Base-by-base conservation (phyloP, 1,139 yeast genomes). In the Taphrina sp. region DNA sequence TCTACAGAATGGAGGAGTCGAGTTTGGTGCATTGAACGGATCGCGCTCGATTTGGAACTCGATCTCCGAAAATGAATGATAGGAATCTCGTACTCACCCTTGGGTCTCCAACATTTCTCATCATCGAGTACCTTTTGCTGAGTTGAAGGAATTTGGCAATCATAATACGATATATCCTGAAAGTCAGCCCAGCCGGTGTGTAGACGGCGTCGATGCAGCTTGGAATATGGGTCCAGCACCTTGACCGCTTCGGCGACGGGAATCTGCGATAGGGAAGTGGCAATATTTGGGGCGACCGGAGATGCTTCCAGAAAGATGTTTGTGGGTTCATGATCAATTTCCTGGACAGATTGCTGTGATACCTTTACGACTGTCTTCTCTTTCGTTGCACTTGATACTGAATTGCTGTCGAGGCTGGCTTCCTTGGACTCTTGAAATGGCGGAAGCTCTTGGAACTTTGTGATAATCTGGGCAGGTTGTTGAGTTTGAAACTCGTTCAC, bases 131-230 rank as follows among this genome's bases (percentile, higher is more conserved):
- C 17, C 5, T 16, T 42, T 16, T 29, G 33, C 39, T 49, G 54
- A 20, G 36, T 26, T 5, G 28, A 22, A 2, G 54, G 54, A 3
- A 49, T 24, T n/a, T 23, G 37, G 7, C 38, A 38, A 14, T 49
- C 54, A 23, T 49, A 38, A 19, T 39, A 49, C 3, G 46, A 39
- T 34, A 49, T 19, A 23, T 49, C 54, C 4, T 31, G 38, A 16
- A 49, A 49, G 20, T 39, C 54, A 14, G 34, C 45, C 54, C 54
- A 49, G 26, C 54, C 54, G 5, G 44, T 42, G 23, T 49, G 54
- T 5, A 39, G 8, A 10, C 36, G 39, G 29, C 37, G 19, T 4
- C 47, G 24, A n/a, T n/a, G n/a, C n/a, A n/a, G n/a, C n/a, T n/a
- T n/a, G n/a, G n/a, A n/a, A n/a, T n/a, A n/a, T n/a, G n/a, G n/a